Evolutionary conservation across 2,329 filamentous ascomycete genomes (phyloP).

Genomic region (Aspergillus vadensis): DNA sequence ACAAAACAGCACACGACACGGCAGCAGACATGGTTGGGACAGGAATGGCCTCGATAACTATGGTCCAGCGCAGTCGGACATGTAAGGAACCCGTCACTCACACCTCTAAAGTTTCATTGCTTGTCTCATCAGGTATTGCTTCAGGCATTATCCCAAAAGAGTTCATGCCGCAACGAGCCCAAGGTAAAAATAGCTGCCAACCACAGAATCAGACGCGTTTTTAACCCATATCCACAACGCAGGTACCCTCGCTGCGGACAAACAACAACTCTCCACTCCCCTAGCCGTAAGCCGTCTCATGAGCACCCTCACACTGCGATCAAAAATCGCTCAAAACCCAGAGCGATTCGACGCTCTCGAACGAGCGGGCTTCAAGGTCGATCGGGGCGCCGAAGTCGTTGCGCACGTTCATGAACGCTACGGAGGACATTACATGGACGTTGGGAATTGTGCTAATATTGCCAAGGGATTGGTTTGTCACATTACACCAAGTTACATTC

Average conservation of each 20-base stretch:
- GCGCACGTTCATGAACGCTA: conserved; percentile 45
- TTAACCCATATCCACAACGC: conserved; percentile 19
- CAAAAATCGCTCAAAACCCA: conserved; percentile 35
- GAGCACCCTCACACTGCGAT: conserved; percentile 19
- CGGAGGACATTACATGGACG: conserved; percentile 54
- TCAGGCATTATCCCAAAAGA: background rate
- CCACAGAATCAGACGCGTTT: too few species aligned
- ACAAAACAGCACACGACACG: conserved; percentile 43
- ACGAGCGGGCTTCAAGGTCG: conserved; percentile 46
- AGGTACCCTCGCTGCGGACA: conserved; percentile 33
- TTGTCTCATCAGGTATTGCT: background rate
- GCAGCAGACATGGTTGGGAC: conserved; percentile 51
- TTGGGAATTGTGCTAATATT: conserved; percentile 48
- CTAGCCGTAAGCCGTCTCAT: background rate
- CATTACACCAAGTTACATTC: background rate
- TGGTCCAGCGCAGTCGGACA: conserved; percentile 50
- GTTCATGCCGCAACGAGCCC: background rate
- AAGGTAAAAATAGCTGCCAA: background rate
- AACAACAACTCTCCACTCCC: background rate
- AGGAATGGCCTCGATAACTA: conserved; percentile 47
- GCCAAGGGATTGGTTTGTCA: background rate
- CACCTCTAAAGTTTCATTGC: background rate
- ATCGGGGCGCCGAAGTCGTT: conserved; percentile 41
- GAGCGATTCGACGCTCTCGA: conserved; percentile 46
- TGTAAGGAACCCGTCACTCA: background rate